Percentiles rank a stretch among this genome's conserved stretches.
phyloP scores from a whole-genome alignment of 805 yeast species.

The Grigorovia transvaalensis region DNA sequence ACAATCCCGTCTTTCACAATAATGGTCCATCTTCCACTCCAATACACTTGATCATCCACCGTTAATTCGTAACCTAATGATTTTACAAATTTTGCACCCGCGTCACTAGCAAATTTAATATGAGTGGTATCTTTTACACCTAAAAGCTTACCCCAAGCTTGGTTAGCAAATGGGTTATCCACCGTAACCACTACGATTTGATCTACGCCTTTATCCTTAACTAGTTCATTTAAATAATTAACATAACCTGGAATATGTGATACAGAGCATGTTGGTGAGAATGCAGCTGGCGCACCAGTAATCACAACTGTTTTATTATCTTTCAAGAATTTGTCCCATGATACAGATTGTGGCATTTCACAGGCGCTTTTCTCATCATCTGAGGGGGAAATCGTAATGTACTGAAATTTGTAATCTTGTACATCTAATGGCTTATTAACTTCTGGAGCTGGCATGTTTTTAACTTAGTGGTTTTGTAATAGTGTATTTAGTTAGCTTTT shows the following conservation, averaged over 20 bases:
- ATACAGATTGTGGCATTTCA: constrained; percentile 19
- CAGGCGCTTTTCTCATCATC: constrained; percentile 23
- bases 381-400: constrained; percentile 18
- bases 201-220: constrained; percentile 49
- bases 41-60: constrained; percentile 41
- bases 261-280: constrained; percentile 72
- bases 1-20: constrained; percentile 52
- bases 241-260: constrained; percentile 64
- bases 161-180: constrained; percentile 61
- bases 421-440: constrained; percentile 19
- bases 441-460: constrained; percentile 11
- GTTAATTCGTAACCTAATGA: constrained; percentile 50
- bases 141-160: constrained; percentile 50
- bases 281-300: constrained; percentile 79
- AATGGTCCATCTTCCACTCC: constrained; percentile 65
- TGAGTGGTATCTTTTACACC: constrained; percentile 29
- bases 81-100: constrained; percentile 48
- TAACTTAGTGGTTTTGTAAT: not conserved
- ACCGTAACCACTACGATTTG: constrained; percentile 54
- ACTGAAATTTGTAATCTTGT: constrained; percentile 23
- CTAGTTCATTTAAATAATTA: constrained; percentile 37
- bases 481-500: not conserved
- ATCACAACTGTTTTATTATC: constrained; percentile 47
- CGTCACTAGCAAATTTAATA: constrained; percentile 56
- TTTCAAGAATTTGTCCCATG: constrained; percentile 21